These are phyloP conservation scores for Serendipita sp. DNA, from an alignment of 768 basidiomycete genomes.

Conservation along the genomic window DNA sequence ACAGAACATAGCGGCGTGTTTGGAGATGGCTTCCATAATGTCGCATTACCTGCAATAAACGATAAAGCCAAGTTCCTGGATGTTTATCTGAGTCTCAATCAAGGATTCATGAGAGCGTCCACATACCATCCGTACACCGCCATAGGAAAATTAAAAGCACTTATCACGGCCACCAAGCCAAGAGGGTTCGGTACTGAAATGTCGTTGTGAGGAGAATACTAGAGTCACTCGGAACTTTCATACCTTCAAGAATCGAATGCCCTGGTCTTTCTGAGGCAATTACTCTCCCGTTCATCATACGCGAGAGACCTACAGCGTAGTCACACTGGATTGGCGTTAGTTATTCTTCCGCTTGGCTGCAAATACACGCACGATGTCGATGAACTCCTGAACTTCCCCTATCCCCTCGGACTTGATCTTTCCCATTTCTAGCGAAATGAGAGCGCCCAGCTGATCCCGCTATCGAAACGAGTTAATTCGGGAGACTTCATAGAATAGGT, in stretches of 20 bases:
- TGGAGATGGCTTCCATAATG: constrained; percentile 89
- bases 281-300: constrained; percentile 87
- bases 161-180: constrained; percentile 54
- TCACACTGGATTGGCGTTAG: constrained; percentile 46
- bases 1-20: constrained; percentile 83
- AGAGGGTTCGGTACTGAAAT: constrained; percentile 80
- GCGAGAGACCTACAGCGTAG: constrained; percentile 81
- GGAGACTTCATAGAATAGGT: not conserved
- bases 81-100: constrained; percentile 6
- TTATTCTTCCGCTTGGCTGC: not conserved
- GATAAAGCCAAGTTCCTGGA: constrained; percentile 83
- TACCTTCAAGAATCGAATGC: constrained; percentile 82
- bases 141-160: constrained; percentile 94
- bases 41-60: constrained; percentile 80
- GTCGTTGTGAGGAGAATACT: constrained; percentile 11
- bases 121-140: constrained; percentile 80
- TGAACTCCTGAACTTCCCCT: constrained; percentile 89
- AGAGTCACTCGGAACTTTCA: not conserved
- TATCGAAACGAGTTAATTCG: constrained; percentile 18
- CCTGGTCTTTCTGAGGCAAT: constrained; percentile 81
- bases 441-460: constrained; percentile 64
- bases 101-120: constrained; percentile 1
- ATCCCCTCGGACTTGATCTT: constrained; percentile 81
- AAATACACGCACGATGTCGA: constrained; percentile 62
- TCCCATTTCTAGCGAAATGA: constrained; percentile 82